phyloP scores from a whole-genome alignment of 1,284 basidiomycete genomes.

The Anthracocystis walkeri region DNA sequence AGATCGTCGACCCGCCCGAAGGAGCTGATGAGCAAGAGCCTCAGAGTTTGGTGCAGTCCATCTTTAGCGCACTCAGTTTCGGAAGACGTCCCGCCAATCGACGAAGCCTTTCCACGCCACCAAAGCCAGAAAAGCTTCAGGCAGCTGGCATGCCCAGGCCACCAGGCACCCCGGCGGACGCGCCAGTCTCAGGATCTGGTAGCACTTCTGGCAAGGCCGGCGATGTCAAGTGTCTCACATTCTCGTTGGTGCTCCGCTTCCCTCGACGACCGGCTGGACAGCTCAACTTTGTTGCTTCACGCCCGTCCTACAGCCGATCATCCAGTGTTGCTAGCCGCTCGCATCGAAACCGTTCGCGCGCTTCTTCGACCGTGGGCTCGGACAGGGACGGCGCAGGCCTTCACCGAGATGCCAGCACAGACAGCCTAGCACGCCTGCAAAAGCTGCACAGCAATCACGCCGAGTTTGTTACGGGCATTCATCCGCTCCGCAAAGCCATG shows the following conservation, averaged over 20 bases:
- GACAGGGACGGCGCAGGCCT: conserved; percentile 25
- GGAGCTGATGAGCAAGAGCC: conserved; percentile 23
- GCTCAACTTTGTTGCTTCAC: conserved; percentile 24
- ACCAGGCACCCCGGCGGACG: conserved; percentile 45
- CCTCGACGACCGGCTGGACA: conserved; percentile 40
- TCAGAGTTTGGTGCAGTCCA: conserved; percentile 57
- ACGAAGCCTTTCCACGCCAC: conserved; percentile 47
- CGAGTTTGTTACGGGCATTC: conserved; percentile 43
- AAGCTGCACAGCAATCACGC: conserved; percentile 31
- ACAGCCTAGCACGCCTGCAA: conserved; percentile 31
- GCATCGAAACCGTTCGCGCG: conserved; percentile 33
- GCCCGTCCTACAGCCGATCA: conserved; percentile 44
- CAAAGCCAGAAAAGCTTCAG: conserved; percentile 39
- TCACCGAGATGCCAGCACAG: conserved; percentile 29
- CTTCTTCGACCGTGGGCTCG: conserved; percentile 30
- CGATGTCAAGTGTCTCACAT: conserved; percentile 55
- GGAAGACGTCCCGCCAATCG: conserved; percentile 54
- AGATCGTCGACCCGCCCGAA: conserved; percentile 51
- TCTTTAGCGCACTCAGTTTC: conserved; percentile 61
- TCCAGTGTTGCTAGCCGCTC: conserved; percentile 35
- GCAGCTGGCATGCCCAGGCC: conserved; percentile 34
- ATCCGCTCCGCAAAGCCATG: conserved; percentile 45
- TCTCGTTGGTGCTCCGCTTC: conserved; percentile 61
- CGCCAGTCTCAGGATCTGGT: conserved; percentile 42
- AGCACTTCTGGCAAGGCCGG: conserved; percentile 49